Percentiles rank a stretch among this genome's conserved stretches.
Evolutionary conservation across 768 basidiomycete genomes (phyloP).

Genomic region (Sutorius australiensis): DNA sequence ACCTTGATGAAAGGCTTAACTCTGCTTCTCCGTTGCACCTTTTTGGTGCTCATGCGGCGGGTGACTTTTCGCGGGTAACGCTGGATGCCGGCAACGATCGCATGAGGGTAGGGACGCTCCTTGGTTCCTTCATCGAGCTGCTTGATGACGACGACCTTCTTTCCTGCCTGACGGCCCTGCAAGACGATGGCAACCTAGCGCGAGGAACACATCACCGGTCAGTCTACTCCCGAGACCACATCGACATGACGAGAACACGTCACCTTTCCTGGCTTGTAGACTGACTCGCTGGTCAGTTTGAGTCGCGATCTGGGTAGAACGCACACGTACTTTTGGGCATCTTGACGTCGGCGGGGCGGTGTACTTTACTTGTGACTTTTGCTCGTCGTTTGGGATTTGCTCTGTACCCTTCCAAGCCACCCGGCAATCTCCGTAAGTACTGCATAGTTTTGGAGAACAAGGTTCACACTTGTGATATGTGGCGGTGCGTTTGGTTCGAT

Average conservation of each 20-base stretch:
- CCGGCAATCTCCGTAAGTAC: constrained; percentile 30
- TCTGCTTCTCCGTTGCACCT: constrained; percentile 86
- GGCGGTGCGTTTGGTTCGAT: neutral
- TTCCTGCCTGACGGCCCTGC: constrained; percentile 98
- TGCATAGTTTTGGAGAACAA: constrained; percentile 23
- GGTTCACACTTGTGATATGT: neutral
- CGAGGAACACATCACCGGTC: neutral
- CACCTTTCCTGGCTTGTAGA: constrained; percentile 96
- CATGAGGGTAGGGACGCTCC: constrained; percentile 94
- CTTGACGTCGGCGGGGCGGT: constrained; percentile 35
- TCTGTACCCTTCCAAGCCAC: constrained; percentile 29
- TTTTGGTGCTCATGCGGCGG: constrained; percentile 96
- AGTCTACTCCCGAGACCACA: neutral
- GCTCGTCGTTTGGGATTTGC: constrained; percentile 12
- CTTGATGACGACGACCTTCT: constrained; percentile 99
- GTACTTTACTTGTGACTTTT: constrained; percentile 23
- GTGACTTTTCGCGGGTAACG: constrained; percentile 98
- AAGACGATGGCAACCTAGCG: constrained; percentile 90
- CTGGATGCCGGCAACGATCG: constrained; percentile 97
- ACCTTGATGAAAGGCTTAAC: constrained; percentile 99
- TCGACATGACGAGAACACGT: neutral
- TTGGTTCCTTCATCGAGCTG: constrained; percentile 96
- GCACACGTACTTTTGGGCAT: constrained; percentile 39
- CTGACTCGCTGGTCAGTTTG: constrained; percentile 37
- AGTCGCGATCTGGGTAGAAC: neutral